Conservation (phyloP, 345 rosid genomes). For the Eucalyptus sp. region DNA sequence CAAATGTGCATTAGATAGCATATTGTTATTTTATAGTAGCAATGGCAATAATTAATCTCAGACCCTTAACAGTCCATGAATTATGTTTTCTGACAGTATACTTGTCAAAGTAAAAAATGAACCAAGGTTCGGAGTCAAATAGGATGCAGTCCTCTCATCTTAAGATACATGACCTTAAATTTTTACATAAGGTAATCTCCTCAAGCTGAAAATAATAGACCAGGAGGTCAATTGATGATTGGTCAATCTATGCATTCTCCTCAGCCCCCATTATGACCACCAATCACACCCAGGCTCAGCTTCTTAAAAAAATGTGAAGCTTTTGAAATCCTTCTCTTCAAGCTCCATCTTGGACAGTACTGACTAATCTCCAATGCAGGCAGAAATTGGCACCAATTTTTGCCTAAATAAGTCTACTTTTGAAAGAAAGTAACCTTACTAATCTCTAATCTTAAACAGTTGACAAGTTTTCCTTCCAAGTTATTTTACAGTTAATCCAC, state of each 20-base stretch:
- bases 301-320: not conserved
- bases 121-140: not conserved
- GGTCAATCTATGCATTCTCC: not conserved
- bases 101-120: not conserved
- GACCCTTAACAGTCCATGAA: not conserved
- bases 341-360: not conserved
- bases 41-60: not conserved
- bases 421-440: not conserved
- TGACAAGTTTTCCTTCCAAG: not conserved
- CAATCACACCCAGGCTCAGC: not conserved
- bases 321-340: not conserved
- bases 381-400: not conserved
- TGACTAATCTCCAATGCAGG: not conserved
- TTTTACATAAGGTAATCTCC: not conserved
- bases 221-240: not conserved
- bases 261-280: not conserved
- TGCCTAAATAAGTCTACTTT: not conserved
- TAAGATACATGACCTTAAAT: not conserved
- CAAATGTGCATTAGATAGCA: not conserved
- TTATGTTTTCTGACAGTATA: not conserved
- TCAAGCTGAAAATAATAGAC: not conserved
- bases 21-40: not conserved
- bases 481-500: not conserved
- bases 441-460: not conserved
- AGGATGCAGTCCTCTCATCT: not conserved